phyloP scores from a whole-genome alignment of 306 rosid genomes.

The Sindora glabra region DNA sequence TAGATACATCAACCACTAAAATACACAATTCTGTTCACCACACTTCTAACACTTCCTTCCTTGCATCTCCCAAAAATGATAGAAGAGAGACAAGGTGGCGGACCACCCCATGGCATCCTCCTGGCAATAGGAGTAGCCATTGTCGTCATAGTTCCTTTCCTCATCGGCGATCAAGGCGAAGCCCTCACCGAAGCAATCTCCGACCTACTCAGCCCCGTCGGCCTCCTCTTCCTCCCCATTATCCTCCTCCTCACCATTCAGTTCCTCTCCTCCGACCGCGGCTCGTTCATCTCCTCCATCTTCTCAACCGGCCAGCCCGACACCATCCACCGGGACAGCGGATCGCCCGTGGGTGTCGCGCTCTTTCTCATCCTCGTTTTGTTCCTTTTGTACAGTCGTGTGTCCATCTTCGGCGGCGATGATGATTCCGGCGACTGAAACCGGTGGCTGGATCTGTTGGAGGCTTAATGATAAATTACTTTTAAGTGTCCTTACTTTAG shows the following conservation, averaged over 20 bases:
- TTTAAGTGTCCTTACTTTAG: no score
- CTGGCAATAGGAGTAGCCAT: conserved; percentile 56
- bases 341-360: conserved; percentile 86
- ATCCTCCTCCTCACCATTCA: conserved; percentile 78
- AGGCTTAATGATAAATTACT: no score
- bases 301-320: conserved; percentile 86
- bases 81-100: conserved; percentile 44
- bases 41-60: no score
- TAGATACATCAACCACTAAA: no score
- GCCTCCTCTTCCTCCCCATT: conserved; percentile 77
- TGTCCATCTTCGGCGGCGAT: conserved; percentile 71
- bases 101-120: conserved; percentile 75
- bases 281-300: conserved; percentile 55
- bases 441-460: conserved; percentile 19
- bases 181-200: conserved; percentile 68
- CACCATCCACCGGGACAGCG: conserved; percentile 66
- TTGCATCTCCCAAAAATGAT: no score
- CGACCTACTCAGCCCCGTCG: conserved; percentile 70
- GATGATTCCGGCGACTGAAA: conserved; percentile 56
- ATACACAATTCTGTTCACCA: no score
- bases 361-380: conserved; percentile 55
- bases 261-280: conserved; percentile 83
- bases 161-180: conserved; percentile 66
- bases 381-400: conserved; percentile 56
- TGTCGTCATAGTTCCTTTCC: conserved; percentile 50